Base-by-base conservation (phyloP, 345 rosid species). In the Angophora floribunda region DNA sequence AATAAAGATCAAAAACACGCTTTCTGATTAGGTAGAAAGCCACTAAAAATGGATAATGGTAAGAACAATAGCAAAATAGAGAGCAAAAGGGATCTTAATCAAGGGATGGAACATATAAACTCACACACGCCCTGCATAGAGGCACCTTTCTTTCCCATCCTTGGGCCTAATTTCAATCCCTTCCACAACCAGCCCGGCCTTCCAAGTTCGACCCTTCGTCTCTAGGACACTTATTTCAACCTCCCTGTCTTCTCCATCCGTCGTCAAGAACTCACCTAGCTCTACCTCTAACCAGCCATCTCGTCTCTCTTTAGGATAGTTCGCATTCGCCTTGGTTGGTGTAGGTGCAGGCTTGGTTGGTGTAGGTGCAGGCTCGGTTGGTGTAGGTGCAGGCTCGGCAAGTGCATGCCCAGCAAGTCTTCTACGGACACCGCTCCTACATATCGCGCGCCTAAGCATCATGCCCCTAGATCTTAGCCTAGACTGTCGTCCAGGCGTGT, bases 161-260 rank as follows among this genome's bases (percentile, higher is more conserved):
- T 87, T 88, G 7, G 95, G 93, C 90, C 94, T 89, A 26, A 93
- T 86, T 89, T 92, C 95, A 3, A 93, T 89, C 41, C 95, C 94
- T 50, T 93, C 75, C 7, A 93, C 80, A 32, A 91, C 36, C 30
- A 92, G 70, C 3, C 92, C 93, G 16, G 90, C 13, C 63, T 92
- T 92, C 91, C 91, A 85, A 75, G 9, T 50, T n/a, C n/a, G 0
- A 11, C 63, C 67, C 19, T 90, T 85, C 8, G 88, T 87, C 85
- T 90, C 92, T 70, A 15, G 3, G 63, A 90, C 44, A 5, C 88
- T 87, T 85, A 92, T 59, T 55, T 85, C 87, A 28, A 92, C 4
- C 61, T 91, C 91, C 17, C 85, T 85, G 50, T 84, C 86, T 45
- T 85, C 87, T 4, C 91, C 89, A 28, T 86, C 86, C 14, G 86